These are phyloP conservation scores for Croton setiger DNA, from an alignment of 441 rosid species.

Conservation along the genomic window DNA sequence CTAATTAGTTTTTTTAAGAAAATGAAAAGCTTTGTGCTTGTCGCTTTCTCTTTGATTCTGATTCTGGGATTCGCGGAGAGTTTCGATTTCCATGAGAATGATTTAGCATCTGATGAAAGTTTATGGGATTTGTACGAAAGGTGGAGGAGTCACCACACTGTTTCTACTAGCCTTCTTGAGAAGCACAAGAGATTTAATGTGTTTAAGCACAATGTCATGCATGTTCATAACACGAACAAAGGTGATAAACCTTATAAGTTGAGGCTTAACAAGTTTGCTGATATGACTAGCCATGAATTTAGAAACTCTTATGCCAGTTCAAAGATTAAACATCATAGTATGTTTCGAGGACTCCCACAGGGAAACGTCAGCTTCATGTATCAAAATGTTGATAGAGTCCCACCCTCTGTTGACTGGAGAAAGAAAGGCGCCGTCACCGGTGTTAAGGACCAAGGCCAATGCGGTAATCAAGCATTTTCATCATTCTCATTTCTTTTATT, in stretches of 20 bases:
- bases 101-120: slow-evolving; percentile 56
- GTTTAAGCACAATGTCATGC: slow-evolving; percentile 73
- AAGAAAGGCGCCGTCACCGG: slow-evolving; percentile 62
- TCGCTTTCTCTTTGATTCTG: slow-evolving; percentile 30
- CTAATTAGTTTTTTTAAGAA: neutral
- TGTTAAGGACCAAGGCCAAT: slow-evolving; percentile 80
- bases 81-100: slow-evolving; percentile 66
- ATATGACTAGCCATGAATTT: slow-evolving; percentile 79
- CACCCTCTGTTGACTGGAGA: slow-evolving; percentile 70
- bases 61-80: slow-evolving; percentile 40
- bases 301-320: slow-evolving; percentile 52
- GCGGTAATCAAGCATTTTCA: slow-evolving; percentile 45
- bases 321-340: slow-evolving; percentile 63
- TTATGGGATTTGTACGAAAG: slow-evolving; percentile 73
- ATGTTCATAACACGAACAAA: slow-evolving; percentile 67
- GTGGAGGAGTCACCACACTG: slow-evolving; percentile 83
- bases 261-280: slow-evolving; percentile 84
- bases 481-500: neutral
- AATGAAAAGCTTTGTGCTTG: slow-evolving; percentile 31
- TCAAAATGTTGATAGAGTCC: slow-evolving; percentile 37
- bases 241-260: slow-evolving; percentile 71
- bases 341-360: slow-evolving; percentile 41
- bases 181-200: slow-evolving; percentile 65
- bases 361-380: slow-evolving; percentile 57
- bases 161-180: slow-evolving; percentile 56